Percentiles rank a stretch among this genome's conserved stretches.
Evolutionary conservation across 352 stramenopile species (phyloP).

Genomic region (Phytophthora melonis): DNA sequence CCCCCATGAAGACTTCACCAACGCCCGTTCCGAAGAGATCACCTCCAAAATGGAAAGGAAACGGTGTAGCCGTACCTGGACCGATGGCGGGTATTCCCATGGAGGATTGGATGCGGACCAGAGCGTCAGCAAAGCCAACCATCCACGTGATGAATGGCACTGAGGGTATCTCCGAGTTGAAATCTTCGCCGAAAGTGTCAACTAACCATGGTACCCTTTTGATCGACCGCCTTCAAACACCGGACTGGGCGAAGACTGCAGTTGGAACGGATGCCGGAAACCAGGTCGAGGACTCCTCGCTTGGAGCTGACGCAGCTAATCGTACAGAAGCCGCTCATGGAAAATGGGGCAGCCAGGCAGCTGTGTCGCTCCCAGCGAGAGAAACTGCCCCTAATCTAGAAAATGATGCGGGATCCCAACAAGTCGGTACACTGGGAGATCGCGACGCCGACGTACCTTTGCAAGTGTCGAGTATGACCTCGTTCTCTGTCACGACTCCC

Average conservation of each 20-base stretch:
- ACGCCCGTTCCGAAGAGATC: conserved; percentile 30
- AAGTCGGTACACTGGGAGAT: background rate
- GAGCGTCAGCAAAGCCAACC: conserved; percentile 59
- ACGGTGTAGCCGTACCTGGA: conserved; percentile 50
- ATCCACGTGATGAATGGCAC: conserved; percentile 38
- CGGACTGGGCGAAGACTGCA: conserved; percentile 63
- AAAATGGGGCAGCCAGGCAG: conserved; percentile 32
- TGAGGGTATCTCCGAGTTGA: background rate
- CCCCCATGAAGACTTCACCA: background rate
- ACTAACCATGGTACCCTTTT: conserved; percentile 19
- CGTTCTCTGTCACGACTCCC: background rate
- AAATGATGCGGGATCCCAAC: background rate
- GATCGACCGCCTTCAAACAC: conserved; percentile 69
- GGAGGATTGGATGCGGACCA: conserved; percentile 81
- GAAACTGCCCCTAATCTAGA: background rate
- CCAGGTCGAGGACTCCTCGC: conserved; percentile 9
- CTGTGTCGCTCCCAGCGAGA: conserved; percentile 4
- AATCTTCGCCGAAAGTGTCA: conserved; percentile 1
- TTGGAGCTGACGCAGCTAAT: background rate
- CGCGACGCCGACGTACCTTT: background rate
- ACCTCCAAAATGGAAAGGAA: conserved; percentile 59
- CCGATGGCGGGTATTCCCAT: conserved; percentile 65
- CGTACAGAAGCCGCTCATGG: conserved; percentile 8
- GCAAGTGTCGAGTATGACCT: background rate
- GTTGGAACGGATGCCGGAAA: conserved; percentile 13